Evolutionary conservation across 2,329 filamentous ascomycete genomes (phyloP), one percentile per base, ranked within the genome.

Genomic region (Colletotrichum musae): DNA sequence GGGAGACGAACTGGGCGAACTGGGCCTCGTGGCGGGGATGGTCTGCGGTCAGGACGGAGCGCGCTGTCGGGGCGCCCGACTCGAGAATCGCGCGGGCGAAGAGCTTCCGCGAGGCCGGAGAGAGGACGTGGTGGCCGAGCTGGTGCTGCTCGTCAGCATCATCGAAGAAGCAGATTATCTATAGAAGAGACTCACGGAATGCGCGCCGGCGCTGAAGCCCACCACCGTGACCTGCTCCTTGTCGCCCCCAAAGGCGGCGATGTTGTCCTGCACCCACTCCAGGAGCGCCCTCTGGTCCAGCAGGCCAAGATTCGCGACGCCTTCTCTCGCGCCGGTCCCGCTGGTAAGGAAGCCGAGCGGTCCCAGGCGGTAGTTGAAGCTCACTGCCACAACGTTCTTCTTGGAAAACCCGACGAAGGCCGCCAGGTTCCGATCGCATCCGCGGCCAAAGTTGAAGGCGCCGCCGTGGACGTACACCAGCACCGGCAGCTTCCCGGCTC

Each of bases 261-360:
- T 87, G 76, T 91, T 91, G 28, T 85, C 80, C 70, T 83, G 81
- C 28, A 92, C 85, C 91, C 90, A 93, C 64, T 83, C 78, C 24
- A 92, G 80, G 13, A 88, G 81, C 15, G 86, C 74, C 68, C 86
- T 83, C 77, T 92, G 90, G 74, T 93, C 91, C 72, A 85, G 83
- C 69, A 93, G 79, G 1, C 92, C 92, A 21, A 91, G 78, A 73
- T 94, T 94, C 60, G 91, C 80, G 47, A 87, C 72, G 0, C 88
- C 90, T 59, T 85, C 85, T 41, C 84, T 84, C 15, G 84, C 81
- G 36, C 87, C 84, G 63, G 87, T 73, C 10, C 78, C 77, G n/a
- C 85, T 89, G 10, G 88, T 86, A 32, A 93, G 78, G 78, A 95
- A 94, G 0, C 93, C 93, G 74, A 94, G 83, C 5, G 88, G 86